Evolutionary conservation across 495 filamentous ascomycete genomes (phyloP), one percentile per base, ranked within the genome.

Genomic region (Hyaloscypha finlandica): DNA sequence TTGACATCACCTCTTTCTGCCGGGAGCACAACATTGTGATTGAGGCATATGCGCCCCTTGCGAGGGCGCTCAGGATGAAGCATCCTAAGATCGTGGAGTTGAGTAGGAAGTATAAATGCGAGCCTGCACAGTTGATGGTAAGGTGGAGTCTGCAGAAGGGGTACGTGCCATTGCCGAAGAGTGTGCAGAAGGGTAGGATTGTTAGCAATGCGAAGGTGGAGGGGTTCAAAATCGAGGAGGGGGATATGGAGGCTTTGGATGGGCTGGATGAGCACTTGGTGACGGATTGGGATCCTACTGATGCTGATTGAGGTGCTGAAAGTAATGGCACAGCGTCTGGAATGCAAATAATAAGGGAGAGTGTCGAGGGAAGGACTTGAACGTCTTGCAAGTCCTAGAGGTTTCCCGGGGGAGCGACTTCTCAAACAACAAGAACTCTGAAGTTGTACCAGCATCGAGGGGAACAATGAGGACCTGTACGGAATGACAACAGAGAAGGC

Each of bases 101-200:
- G 61, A 83, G 85, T 0, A 80, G 87, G 77, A 92, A 92, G 78
- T 81, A 94, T 70, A 80, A 80, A 8, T 93, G 90, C 81, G 88
- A 84, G 6, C 82, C 88, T 62, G 90, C 90, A 2, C 94, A 97
- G 80, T 81, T 97, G 16, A 73, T 97, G 69, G 64, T 97, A 16
- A 82, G 91, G 57, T 97, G 94, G 93, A 92, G 90, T 72, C 78
- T 97, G 77, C 92, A 97, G 74, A 92, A 89, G 77, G 88, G 87
- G 2, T 86, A 85, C 61, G 81, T 92, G 30, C 89, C 90, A n/a
- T 81, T 94, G 37, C 90, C 92, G 4, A 94, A 94, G 79, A 92
- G 89, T 45, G 89, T 87, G 0, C 91, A 84, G 0, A 77, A 81
- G 11, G 78, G 79, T 31, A 78, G 92, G 8, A 94, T 95, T 67